Evolutionary conservation across 2,329 filamentous ascomycete species (phyloP).

Genomic region (Monilinia vaccinii-corymbosi): DNA sequence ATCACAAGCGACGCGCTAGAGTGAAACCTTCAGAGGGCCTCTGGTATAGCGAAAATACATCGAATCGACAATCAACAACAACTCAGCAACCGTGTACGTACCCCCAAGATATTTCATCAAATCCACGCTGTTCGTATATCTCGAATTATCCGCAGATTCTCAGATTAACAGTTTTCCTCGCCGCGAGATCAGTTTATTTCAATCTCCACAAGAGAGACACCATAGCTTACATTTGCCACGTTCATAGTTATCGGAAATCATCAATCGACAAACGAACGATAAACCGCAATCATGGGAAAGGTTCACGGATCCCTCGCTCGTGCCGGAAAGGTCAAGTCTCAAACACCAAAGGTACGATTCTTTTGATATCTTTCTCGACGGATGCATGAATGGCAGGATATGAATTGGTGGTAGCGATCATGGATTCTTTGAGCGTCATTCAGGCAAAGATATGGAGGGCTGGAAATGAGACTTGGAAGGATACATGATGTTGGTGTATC

Average conservation of each 20-base stretch:
- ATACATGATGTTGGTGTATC: not conserved
- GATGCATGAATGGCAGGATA: not conserved
- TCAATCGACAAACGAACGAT: conserved; percentile 21
- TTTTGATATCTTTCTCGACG: conserved; percentile 11
- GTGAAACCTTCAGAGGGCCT: not conserved
- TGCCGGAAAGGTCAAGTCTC: conserved; percentile 98
- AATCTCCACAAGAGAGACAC: not conserved
- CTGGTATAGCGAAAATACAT: not conserved
- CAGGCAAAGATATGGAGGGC: not conserved
- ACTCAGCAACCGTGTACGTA: conserved; percentile 10
- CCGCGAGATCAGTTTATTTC: not conserved
- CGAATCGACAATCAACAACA: conserved; percentile 4
- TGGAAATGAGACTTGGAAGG: not conserved
- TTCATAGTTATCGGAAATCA: conserved; percentile 23
- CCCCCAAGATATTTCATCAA: conserved; percentile 1
- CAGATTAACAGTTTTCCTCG: not conserved
- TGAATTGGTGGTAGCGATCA: not conserved
- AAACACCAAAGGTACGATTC: conserved; percentile 73
- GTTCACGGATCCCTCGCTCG: conserved; percentile 90
- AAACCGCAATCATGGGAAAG: conserved; percentile 68
- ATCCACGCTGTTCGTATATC: not conserved
- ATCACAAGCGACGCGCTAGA: conserved; percentile 1
- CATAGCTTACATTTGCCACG: conserved; percentile 14
- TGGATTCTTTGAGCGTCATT: not conserved
- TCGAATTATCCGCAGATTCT: not conserved